phyloP scores from a whole-genome alignment of 2,329 filamentous ascomycete genomes.

The Sporothrix phasma region DNA sequence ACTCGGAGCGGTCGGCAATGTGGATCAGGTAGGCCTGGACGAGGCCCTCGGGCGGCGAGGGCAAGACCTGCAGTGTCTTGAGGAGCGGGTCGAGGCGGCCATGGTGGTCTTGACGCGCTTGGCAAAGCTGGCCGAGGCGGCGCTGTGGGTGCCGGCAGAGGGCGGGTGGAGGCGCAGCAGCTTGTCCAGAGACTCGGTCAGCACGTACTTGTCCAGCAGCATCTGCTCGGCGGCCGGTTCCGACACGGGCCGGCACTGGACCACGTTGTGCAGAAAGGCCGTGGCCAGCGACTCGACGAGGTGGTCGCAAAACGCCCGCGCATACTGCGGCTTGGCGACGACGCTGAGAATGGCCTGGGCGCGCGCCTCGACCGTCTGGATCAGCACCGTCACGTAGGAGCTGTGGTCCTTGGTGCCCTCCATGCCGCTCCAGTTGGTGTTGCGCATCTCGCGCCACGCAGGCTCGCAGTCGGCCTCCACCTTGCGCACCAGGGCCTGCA shows the following conservation, averaged over 20 bases:
- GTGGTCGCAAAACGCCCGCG: slow-evolving; percentile 88
- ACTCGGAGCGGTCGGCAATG: slow-evolving; percentile 84
- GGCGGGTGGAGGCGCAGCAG: slow-evolving; percentile 52
- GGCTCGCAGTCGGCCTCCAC: slow-evolving; percentile 76
- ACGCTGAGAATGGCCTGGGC: slow-evolving; percentile 65
- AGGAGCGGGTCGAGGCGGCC: slow-evolving; percentile 81
- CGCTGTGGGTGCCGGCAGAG: slow-evolving; percentile 21
- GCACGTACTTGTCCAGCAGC: slow-evolving; percentile 86
- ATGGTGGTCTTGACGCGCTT: slow-evolving; percentile 81
- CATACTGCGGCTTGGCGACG: slow-evolving; percentile 85
- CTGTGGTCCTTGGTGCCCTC: slow-evolving; percentile 91
- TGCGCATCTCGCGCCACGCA: slow-evolving; percentile 93
- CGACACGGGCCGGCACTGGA: slow-evolving; percentile 81
- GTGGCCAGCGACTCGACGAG: slow-evolving; percentile 79
- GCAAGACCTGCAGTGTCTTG: slow-evolving; percentile 90
- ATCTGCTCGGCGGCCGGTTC: slow-evolving; percentile 96
- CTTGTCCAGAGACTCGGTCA: slow-evolving; percentile 68
- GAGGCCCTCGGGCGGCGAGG: slow-evolving; percentile 82
- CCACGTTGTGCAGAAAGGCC: slow-evolving; percentile 72
- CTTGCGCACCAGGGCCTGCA: slow-evolving; percentile 72
- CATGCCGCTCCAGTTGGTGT: slow-evolving; percentile 89
- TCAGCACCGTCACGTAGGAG: slow-evolving; percentile 75
- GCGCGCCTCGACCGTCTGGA: slow-evolving; percentile 61
- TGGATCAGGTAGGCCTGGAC: slow-evolving; percentile 97
- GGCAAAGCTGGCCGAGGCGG: slow-evolving; percentile 53